Evolutionary conservation across 2,329 filamentous ascomycete species (phyloP), one percentile per base, ranked within the genome.

Genomic region (Alternaria infectoria): DNA sequence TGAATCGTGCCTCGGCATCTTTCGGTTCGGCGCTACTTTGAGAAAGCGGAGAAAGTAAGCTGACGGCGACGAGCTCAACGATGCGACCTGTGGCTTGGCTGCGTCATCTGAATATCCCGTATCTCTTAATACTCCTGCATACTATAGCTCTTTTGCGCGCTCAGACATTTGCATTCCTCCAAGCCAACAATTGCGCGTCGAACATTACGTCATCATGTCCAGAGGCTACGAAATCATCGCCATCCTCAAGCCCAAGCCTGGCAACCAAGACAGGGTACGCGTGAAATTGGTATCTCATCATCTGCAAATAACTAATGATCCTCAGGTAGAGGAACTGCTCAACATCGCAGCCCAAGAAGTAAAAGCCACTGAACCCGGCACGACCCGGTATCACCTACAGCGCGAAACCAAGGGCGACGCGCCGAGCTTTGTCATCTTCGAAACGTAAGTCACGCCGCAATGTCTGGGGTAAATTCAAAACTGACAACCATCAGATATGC

Each of bases 301-400:
- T 2, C 3, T 49, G 9, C 15, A 28, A 36, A 25, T n/a, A 21
- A 17, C 5, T 26, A 12, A 23, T 11, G 13, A 4, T 11, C 19
- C 4, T 7, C 21, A 80, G 78, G 68, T 80, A 12, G 70, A 77
- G 58, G 70, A 78, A 32, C 67, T 79, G 2, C 72, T 80, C 23
- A 49, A 46, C 6, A 57, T 54, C 3, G 68, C 74, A 3, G 73
- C 74, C 1, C 60, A 67, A 49, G 54, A 62, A 15, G 77, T 78
- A 12, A 70, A 78, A 50, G 71, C 68, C 4, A 76, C 76, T 3
- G 78, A 80, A 60, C 77, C 77, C 1, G 76, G 74, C 4, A 74
- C 73, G 3, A 65, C 78, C n/a, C 69, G 69, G 8, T 80, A 78
- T 54, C 74, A 77, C 45, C 49, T 80, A 13, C 71, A 76, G 19